A percentile compares a stretch with the other conserved stretches of the same genome.
These are phyloP conservation scores for Epipyxis sp. DNA, from an alignment of 108 stramenopile genomes.

Conservation along the genomic window DNA sequence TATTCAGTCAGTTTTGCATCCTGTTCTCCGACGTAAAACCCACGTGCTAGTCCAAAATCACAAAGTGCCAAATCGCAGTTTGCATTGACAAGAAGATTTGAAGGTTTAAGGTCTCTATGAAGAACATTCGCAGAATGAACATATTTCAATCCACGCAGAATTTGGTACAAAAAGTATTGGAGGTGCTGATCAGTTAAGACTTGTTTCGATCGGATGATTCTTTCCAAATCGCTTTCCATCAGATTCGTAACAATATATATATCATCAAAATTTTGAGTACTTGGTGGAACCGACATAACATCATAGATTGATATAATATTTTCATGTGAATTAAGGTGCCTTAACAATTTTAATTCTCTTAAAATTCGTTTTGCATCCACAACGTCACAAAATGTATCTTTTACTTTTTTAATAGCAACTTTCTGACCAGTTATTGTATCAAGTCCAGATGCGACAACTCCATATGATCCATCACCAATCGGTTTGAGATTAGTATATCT, in stretches of 20 bases:
- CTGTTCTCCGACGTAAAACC: slow-evolving; percentile 40
- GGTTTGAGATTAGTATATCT: slow-evolving; percentile 56
- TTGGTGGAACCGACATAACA: slow-evolving; percentile 61
- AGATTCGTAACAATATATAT: slow-evolving; percentile 66
- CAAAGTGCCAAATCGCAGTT: slow-evolving; percentile 66
- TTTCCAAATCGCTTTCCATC: slow-evolving; percentile 59
- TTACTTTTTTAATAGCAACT: slow-evolving; percentile 68
- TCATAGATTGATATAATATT: slow-evolving; percentile 71
- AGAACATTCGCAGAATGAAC: slow-evolving; percentile 58
- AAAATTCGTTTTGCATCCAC: slow-evolving; percentile 65
- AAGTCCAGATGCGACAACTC: slow-evolving; percentile 59
- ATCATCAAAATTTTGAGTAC: slow-evolving; percentile 74
- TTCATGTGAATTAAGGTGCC: slow-evolving; percentile 75
- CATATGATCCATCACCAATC: slow-evolving; percentile 63
- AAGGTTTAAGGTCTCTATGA: slow-evolving; percentile 66
- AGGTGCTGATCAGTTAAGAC: slow-evolving; percentile 59
- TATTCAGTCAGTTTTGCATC: slow-evolving; percentile 65
- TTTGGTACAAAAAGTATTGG: slow-evolving; percentile 65
- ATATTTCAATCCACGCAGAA: slow-evolving; percentile 63
- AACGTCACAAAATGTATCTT: slow-evolving; percentile 58
- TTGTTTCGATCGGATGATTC: slow-evolving; percentile 52
- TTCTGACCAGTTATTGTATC: slow-evolving; percentile 57
- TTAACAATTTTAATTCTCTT: slow-evolving; percentile 73
- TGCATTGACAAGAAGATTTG: slow-evolving; percentile 89
- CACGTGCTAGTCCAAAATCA: slow-evolving; percentile 63